Evolutionary conservation across 108 stramenopile species (phyloP).

Genomic region (Nitzschia sp.): DNA sequence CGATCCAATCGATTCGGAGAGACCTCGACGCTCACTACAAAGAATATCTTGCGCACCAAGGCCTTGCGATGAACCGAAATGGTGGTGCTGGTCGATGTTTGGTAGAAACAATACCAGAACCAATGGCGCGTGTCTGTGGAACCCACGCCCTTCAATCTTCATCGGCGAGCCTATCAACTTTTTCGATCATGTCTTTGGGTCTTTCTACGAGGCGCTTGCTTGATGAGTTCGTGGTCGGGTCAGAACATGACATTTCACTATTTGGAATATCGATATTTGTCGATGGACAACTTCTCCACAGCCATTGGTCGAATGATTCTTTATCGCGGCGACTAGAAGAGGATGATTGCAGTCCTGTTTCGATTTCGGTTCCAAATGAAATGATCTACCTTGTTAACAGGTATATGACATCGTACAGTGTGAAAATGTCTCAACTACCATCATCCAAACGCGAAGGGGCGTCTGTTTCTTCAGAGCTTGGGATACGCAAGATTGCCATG

Average conservation of each 20-base stretch:
- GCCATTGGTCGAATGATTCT: background rate
- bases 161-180: conserved; percentile 11
- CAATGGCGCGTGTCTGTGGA: conserved; percentile 37
- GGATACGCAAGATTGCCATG: background rate
- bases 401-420: conserved; percentile 32
- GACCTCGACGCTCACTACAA: conserved; percentile 62
- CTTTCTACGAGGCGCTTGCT: background rate
- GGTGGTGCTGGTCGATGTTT: conserved; percentile 59
- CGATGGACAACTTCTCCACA: conserved; percentile 18
- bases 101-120: conserved; percentile 61
- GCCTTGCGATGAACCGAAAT: conserved; percentile 33
- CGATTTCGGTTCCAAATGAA: conserved; percentile 4
- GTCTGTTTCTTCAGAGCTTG: background rate
- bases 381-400: conserved; percentile 12
- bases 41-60: conserved; percentile 39
- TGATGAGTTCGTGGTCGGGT: background rate
- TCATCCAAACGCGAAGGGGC: background rate
- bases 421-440: conserved; percentile 13
- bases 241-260: background rate
- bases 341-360: background rate
- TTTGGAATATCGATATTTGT: conserved; percentile 30
- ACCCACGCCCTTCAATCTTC: conserved; percentile 34
- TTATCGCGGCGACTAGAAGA: background rate
- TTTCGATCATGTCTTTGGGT: background rate
- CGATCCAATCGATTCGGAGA: conserved; percentile 52